phyloP scores from a whole-genome alignment of 148 eudicot genomes.

The Amaranthus cruentus region DNA sequence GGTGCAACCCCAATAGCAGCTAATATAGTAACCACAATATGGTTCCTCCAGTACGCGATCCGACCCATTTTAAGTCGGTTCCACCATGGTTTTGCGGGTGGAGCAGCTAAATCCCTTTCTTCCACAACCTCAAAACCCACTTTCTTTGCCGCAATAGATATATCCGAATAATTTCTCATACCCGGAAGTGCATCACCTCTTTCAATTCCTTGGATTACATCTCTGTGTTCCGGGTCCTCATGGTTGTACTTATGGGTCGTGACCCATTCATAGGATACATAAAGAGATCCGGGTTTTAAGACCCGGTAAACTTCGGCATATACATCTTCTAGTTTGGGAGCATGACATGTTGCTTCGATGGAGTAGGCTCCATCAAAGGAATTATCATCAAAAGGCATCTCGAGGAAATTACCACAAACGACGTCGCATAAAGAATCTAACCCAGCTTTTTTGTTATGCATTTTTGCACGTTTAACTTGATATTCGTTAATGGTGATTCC shows the following conservation, averaged over 20 bases:
- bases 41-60: conserved; percentile 48
- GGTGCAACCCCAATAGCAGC: conserved; percentile 46
- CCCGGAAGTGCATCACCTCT: conserved; percentile 48
- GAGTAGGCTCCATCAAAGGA: conserved; percentile 50
- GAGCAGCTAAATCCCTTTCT: conserved; percentile 39
- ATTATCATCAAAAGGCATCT: conserved; percentile 38
- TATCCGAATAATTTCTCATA: conserved; percentile 33
- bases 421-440: conserved; percentile 40
- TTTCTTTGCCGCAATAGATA: conserved; percentile 29
- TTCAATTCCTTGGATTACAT: conserved; percentile 44
- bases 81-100: conserved; percentile 50
- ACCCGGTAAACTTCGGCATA: conserved; percentile 41
- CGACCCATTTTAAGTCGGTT: conserved; percentile 47
- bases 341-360: conserved; percentile 53
- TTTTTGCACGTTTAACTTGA: conserved; percentile 38
- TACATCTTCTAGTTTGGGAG: conserved; percentile 44
- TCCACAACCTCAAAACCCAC: conserved; percentile 44
- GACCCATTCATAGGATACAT: conserved; percentile 52
- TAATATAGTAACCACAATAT: conserved; percentile 30
- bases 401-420: conserved; percentile 40
- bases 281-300: conserved; percentile 41
- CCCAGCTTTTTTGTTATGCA: conserved; percentile 48
- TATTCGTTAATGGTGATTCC: conserved; percentile 54
- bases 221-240: conserved; percentile 31
- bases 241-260: conserved; percentile 33